These are phyloP conservation scores for Monascus ruber DNA, from an alignment of 2,329 filamentous ascomycete genomes.

Conservation along the genomic window DNA sequence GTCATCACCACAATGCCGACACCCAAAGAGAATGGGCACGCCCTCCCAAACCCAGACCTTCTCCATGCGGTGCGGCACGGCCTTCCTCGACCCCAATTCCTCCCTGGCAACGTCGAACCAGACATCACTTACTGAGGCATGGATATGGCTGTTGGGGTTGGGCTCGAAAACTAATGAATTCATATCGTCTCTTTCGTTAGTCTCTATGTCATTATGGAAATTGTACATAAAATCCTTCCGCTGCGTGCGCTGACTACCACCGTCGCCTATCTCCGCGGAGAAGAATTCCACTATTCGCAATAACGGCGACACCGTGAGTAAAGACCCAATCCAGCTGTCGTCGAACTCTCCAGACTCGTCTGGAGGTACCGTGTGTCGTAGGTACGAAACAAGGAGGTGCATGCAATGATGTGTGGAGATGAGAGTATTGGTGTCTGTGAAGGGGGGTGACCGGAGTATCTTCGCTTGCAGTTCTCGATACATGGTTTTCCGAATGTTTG, in stretches of 20 bases:
- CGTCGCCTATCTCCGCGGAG: slow-evolving; percentile 33
- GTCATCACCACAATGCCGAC: slow-evolving; percentile 21
- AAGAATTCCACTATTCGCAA: slow-evolving; percentile 31
- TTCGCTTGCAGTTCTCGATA: slow-evolving; percentile 25
- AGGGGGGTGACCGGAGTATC: slow-evolving; percentile 29
- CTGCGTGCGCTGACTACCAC: slow-evolving; percentile 27
- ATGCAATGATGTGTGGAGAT: slow-evolving; percentile 33
- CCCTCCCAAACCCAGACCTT: slow-evolving; percentile 22
- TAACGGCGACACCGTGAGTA: slow-evolving; percentile 30
- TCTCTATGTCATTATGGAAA: slow-evolving; percentile 28
- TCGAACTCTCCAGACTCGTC: slow-evolving; percentile 20
- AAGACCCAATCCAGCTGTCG: slow-evolving; percentile 30
- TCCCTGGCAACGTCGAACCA: slow-evolving; percentile 28
- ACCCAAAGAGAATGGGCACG: slow-evolving; percentile 26
- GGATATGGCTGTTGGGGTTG: slow-evolving; percentile 16
- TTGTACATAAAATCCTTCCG: slow-evolving; percentile 34
- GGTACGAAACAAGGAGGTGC: slow-evolving; percentile 27
- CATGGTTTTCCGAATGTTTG: slow-evolving; percentile 21
- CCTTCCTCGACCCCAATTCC: slow-evolving; percentile 18
- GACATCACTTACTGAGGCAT: slow-evolving; percentile 25
- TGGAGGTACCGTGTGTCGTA: slow-evolving; percentile 25
- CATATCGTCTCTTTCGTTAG: slow-evolving; percentile 27
- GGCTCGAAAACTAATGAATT: slow-evolving; percentile 26
- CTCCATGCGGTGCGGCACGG: slow-evolving; percentile 23
- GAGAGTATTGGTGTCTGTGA: slow-evolving; percentile 27